These are phyloP conservation scores for Pisolithus tinctorius DNA, from an alignment of 768 basidiomycete species.

Conservation along the genomic window DNA sequence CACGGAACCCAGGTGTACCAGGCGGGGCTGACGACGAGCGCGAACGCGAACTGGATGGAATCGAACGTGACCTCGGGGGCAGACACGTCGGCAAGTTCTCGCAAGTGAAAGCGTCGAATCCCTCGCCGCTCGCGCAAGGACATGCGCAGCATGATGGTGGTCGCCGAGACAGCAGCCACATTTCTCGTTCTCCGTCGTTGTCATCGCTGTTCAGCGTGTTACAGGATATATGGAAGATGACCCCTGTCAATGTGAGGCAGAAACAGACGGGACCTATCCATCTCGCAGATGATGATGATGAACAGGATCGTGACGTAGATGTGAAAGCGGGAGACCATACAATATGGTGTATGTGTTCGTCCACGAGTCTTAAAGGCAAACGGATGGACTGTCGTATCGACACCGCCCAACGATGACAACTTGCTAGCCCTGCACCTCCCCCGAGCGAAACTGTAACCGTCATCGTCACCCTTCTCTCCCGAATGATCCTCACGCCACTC, in stretches of 20 bases:
- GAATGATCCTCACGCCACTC: conserved; percentile 84
- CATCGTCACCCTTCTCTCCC: conserved; percentile 68
- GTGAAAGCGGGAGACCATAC: not conserved
- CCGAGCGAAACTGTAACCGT: conserved; percentile 80
- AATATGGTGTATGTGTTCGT: not conserved
- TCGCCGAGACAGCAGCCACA: not conserved
- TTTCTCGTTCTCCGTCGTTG: conserved; percentile 9
- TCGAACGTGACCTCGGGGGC: too few relatives aligned
- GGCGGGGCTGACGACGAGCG: too few relatives aligned
- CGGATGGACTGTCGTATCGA: not conserved
- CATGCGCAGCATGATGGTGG: not conserved
- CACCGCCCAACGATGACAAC: not conserved
- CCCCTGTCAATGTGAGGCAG: not conserved
- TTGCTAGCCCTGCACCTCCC: conserved; percentile 4
- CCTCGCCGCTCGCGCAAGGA: not conserved
- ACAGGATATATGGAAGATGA: conserved; percentile 12
- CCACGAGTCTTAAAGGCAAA: not conserved
- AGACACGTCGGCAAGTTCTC: not conserved
- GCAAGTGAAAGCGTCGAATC: not conserved
- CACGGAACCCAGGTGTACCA: too few relatives aligned
- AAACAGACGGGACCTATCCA: not conserved
- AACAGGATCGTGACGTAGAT: not conserved
- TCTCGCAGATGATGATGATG: conserved; percentile 5
- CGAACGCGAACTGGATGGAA: too few relatives aligned
- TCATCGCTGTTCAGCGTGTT: conserved; percentile 16